A percentile compares a stretch with the other conserved stretches of the same genome.
phyloP scores from a whole-genome alignment of 768 basidiomycete species.

The Leccinum fibrillosum region DNA sequence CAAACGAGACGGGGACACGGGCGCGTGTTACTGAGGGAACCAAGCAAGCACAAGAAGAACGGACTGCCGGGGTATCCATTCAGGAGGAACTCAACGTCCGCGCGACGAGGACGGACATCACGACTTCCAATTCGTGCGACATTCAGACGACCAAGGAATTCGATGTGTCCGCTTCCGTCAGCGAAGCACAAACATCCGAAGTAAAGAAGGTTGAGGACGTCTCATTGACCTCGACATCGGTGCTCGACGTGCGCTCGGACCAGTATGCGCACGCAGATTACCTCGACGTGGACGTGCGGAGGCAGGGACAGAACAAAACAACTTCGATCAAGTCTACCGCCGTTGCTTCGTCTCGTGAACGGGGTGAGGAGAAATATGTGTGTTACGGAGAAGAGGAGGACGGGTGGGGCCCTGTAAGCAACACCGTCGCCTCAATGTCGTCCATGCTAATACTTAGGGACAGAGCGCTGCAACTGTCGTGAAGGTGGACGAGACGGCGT shows the following conservation, averaged over 20 bases:
- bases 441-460: not conserved
- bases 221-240: too few species aligned
- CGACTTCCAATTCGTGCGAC: not conserved
- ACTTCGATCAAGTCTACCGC: not conserved
- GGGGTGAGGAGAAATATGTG: not conserved
- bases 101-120: not conserved
- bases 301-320: not conserved
- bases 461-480: not conserved
- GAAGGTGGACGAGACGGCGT: not conserved
- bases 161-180: not conserved
- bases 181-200: not conserved
- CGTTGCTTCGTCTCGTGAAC: not conserved
- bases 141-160: not conserved
- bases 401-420: not conserved
- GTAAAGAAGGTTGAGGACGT: too few species aligned
- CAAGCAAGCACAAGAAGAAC: not conserved
- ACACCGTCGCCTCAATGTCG: not conserved
- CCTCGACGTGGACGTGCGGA: not conserved
- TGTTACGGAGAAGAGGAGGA: not conserved
- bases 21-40: not conserved
- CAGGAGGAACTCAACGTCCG: not conserved
- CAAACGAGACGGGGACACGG: not conserved
- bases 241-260: not conserved
- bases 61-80: not conserved
- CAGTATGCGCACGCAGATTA: not conserved